Evolutionary conservation across 257 asterid genomes (phyloP).

Genomic region (Galeopsis tetrahit): DNA sequence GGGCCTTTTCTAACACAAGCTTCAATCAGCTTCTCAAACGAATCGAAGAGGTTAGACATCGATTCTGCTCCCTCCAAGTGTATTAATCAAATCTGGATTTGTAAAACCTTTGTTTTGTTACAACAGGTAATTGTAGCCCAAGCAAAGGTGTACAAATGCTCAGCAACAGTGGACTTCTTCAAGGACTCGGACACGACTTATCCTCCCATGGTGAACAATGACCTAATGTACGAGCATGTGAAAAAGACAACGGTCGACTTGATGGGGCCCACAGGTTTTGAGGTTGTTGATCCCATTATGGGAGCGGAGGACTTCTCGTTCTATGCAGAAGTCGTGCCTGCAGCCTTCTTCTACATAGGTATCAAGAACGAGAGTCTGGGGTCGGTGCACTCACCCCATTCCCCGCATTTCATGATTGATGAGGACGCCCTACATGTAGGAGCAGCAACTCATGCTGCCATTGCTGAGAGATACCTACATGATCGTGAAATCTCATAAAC

Average conservation of each 20-base stretch:
- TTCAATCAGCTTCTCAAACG: conserved; percentile 65
- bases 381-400: conserved; percentile 64
- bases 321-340: conserved; percentile 78
- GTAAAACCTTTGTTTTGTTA: not conserved
- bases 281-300: conserved; percentile 73
- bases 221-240: conserved; percentile 64
- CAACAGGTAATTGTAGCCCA: conserved; percentile 76
- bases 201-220: conserved; percentile 82
- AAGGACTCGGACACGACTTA: conserved; percentile 61
- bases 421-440: conserved; percentile 84
- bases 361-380: conserved; percentile 74
- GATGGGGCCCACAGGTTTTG: conserved; percentile 54
- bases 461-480: conserved; percentile 83
- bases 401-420: conserved; percentile 85
- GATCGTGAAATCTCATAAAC: conserved; percentile 31
- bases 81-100: not conserved
- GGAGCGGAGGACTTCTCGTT: conserved; percentile 94
- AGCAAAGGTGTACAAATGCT: conserved; percentile 75
- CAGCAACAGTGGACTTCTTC: conserved; percentile 81
- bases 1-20: conserved; percentile 76
- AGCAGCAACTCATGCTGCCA: conserved; percentile 89
- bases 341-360: conserved; percentile 83
- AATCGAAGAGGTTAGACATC: conserved; percentile 72
- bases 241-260: conserved; percentile 52
- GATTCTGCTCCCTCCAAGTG: not conserved